A percentile compares a stretch with the other conserved stretches of the same genome.
Conservation (phyloP, 1,284 basidiomycete species). For the Sutorius eximius region DNA sequence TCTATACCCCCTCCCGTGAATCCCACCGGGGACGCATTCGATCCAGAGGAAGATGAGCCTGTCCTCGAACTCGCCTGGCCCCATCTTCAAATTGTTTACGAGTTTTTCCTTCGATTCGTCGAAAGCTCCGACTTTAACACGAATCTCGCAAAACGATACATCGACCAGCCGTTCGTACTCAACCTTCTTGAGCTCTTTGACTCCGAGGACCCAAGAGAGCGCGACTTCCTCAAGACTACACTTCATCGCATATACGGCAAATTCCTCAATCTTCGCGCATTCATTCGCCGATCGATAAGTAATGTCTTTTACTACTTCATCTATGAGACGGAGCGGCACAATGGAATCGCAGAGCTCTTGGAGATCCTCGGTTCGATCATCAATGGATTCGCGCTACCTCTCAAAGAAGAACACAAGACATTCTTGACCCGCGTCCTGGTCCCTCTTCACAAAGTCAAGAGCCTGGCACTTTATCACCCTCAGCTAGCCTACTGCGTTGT, state of each 20-base stretch:
- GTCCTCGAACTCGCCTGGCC: conserved; percentile 99
- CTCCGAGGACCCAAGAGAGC: conserved; percentile 97
- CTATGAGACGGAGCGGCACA: conserved; percentile 98
- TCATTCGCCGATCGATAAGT: conserved; percentile 99
- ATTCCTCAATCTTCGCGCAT: conserved; percentile 97
- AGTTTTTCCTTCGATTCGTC: conserved; percentile 99
- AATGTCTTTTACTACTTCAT: conserved; percentile 99
- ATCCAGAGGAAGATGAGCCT: conserved; percentile 99
- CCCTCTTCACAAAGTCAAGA: conserved; percentile 97
- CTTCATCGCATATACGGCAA: conserved; percentile 99
- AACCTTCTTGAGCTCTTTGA: conserved; percentile 98
- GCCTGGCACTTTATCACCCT: conserved; percentile 94
- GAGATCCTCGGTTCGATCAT: conserved; percentile 99
- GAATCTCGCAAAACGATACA: conserved; percentile 95
- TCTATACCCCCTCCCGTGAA: conserved; percentile 99
- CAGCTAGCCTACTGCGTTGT: conserved; percentile 99
- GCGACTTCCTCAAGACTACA: conserved; percentile 99
- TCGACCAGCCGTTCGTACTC: conserved; percentile 95
- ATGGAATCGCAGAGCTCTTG: conserved; percentile 97
- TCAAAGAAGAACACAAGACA: conserved; percentile 99
- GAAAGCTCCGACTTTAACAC: conserved; percentile 99
- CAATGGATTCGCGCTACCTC: conserved; percentile 97
- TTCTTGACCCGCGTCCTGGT: conserved; percentile 97
- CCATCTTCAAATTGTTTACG: conserved; percentile 99
- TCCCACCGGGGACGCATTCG: conserved; percentile 96